Base-by-base conservation (phyloP, 805 yeast species). In the Kluyveromyces lactis region DNA sequence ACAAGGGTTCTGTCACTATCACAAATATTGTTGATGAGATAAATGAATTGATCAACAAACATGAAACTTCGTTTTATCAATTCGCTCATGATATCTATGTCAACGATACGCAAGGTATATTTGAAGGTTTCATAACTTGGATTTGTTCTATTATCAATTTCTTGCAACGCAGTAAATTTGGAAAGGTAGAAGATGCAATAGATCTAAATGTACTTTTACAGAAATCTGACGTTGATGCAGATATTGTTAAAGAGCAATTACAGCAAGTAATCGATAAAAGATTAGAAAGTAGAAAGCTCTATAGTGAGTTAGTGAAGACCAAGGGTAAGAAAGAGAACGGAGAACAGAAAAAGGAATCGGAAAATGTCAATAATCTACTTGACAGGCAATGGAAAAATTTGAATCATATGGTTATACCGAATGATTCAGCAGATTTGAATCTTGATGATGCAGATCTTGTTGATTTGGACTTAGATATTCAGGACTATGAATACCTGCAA, bases 51-150 rank as follows among this genome's bases (percentile, higher is more conserved):
- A 72, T 86, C 31, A 77, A 78, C 31, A 73, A 75, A 21, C 95
- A 89, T 57, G 84, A 85, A 47, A 77, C 75, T 41, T 69, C 79
- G 10, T 69, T 85, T 35, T 85, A 85, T 67, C 66, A 66, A 39
- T 92, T 90, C 53, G 69, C 90, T 42, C 90, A 86, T 53, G 79
- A 82, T 39, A 74, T 87, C n/a, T 87, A 89, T 58, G 45, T 70
- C n/a, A 77, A 83, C 46, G 97, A 90, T 53, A 67, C 76, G 27
- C 73, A 74, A 24, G 74, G 78, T 4, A 63, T 90, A 4, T 90
- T 90, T 62, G 76, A 79, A 37, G 77, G 78, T 3, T 63, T 92
- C 38, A 70, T 86, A 33, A 59, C 60, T 4, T 90, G 97, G 97
- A 67, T 86, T 33, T 77, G 82, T 42, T 64, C 68, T 15, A 76